Base-by-base conservation (phyloP, 2,329 filamentous ascomycete species). In the Pseudomassariella vexata region DNA sequence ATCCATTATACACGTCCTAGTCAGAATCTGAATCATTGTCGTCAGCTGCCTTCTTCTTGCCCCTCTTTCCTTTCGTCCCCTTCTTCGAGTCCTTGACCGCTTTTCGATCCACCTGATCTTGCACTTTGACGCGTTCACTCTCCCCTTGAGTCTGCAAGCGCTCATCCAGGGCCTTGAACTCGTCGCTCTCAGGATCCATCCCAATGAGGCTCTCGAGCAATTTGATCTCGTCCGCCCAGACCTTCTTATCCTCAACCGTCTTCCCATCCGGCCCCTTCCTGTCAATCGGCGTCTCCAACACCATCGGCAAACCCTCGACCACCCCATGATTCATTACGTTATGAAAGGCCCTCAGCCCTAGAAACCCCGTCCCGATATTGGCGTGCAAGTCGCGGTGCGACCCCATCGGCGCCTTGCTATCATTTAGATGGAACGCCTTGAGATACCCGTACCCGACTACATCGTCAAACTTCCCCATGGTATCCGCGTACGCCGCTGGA, bases 211-310 rank as follows among this genome's bases (percentile, higher is more conserved):
- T 79, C 61, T 98, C 92, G 5, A 98, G 71, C 42, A 96, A 66
- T 65, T 95, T 95, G 60, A 98, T 96, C 63, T 98, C 92, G 27
- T 80, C 72, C 1, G 89, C 88, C 89, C 90, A 96, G 11, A 95
- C 72, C 32, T 75, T 67, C 56, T 81, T 86, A 56, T 95, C 87
- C 50, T 94, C 84, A 22, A 79, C 57, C 18, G 70, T 68, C 56
- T 81, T 81, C 25, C 82, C 82, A 42, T 80, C 68, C 28, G 68
- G 62, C 12, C 74, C 79, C 27, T 76, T 75, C 22, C 71, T 70
- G 40, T 94, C 86, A 41, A 92, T 90, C 5, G 92, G 92, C n/a
- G 92, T 98, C 65, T 98, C 92, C 6, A 98, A 73, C 2, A 98
- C 80, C 77, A 98, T 87, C 4, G 92, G 92, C 48, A 95, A 60